A percentile compares a stretch with the other conserved stretches of the same genome.
phyloP scores from a whole-genome alignment of 2,329 filamentous ascomycete genomes.

The Exophiala dermatitidis region DNA sequence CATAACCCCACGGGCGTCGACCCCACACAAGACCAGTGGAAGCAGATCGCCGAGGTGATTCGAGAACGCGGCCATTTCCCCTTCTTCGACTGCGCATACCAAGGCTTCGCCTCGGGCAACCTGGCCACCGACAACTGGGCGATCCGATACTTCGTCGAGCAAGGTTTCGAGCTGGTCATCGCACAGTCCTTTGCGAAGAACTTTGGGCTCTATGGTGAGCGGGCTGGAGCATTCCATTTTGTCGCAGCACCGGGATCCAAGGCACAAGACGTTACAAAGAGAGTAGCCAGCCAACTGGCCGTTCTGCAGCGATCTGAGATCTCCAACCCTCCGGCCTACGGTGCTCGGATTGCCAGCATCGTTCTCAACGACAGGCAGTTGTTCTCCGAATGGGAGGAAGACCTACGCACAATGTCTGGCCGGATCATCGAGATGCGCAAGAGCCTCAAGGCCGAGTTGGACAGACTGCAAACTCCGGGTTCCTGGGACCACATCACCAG shows the following conservation, averaged over 20 bases:
- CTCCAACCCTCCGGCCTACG: constrained; percentile 91
- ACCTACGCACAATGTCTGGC: constrained; percentile 87
- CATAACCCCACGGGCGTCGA: constrained; percentile 98
- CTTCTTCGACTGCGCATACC: constrained; percentile 97
- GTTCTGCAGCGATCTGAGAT: constrained; percentile 96
- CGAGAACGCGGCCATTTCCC: constrained; percentile 78
- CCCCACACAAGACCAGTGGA: constrained; percentile 90
- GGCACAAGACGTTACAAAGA: constrained; percentile 50
- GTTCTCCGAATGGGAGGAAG: constrained; percentile 86
- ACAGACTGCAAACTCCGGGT: constrained; percentile 77
- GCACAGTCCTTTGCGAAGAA: constrained; percentile 58
- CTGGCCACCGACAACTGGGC: constrained; percentile 78
- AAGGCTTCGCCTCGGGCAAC: constrained; percentile 86
- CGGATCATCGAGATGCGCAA: constrained; percentile 90
- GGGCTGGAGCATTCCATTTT: constrained; percentile 92
- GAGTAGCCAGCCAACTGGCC: constrained; percentile 80
- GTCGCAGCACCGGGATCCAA: constrained; percentile 66
- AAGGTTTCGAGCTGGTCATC: constrained; percentile 67
- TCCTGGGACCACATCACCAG: constrained; percentile 96
- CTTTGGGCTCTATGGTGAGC: constrained; percentile 87
- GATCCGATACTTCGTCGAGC: constrained; percentile 87
- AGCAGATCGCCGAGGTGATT: constrained; percentile 72
- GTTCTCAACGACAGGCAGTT: constrained; percentile 76
- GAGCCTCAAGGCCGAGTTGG: constrained; percentile 68
- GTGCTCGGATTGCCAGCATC: constrained; percentile 76